Evolutionary conservation across 2,329 filamentous ascomycete species (phyloP), one percentile per base, ranked within the genome.

Genomic region (Penicillium sp.): DNA sequence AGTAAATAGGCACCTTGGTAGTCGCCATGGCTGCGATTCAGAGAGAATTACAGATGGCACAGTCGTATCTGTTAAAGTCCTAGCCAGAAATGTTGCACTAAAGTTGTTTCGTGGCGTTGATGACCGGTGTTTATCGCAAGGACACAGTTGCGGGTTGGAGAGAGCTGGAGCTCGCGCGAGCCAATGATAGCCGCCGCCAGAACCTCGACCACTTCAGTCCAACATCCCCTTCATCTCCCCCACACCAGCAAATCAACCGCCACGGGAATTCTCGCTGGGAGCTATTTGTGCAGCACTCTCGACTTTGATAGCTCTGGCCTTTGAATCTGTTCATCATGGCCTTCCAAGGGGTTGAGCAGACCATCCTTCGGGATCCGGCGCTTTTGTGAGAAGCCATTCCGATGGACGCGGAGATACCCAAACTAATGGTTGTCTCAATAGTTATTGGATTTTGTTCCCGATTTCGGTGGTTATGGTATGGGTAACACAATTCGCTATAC

Each of bases 401-500:
- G 53, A 26, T 41, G n/a, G 26, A 53, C 44, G 53, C 33, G 31
- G 47, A 47, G 43, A 55, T 22, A 53, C 40, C 37, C 27, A 26
- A 44, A 50, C 65, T 66, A 48, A 65, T 53, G 18, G 52, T 29
- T 37, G 25, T 46, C 6, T 42, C 18, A 50, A 63, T 63, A 99
- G 94, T 79, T 97, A 97, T 82, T 99, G 94, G 94, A 99, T 99
- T 77, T 83, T 99, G 57, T 88, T 97, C 61, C 94, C 94, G 59
- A 99, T 99, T 75, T 96, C 93, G 45, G 83, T 96, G 67, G 94
- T 99, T 72, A 99, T 99, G 95, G 88, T 90, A 79, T 45, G 55
- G 11, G 45, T 2, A n/a, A 8, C n/a, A 6, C 7, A 1, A 33
- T 6, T 27, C 7, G 11, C 11, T 40, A 3, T 18, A 23, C 8